phyloP scores from a whole-genome alignment of 495 filamentous ascomycete species.

The Hypoxylon lienhwacheense region DNA sequence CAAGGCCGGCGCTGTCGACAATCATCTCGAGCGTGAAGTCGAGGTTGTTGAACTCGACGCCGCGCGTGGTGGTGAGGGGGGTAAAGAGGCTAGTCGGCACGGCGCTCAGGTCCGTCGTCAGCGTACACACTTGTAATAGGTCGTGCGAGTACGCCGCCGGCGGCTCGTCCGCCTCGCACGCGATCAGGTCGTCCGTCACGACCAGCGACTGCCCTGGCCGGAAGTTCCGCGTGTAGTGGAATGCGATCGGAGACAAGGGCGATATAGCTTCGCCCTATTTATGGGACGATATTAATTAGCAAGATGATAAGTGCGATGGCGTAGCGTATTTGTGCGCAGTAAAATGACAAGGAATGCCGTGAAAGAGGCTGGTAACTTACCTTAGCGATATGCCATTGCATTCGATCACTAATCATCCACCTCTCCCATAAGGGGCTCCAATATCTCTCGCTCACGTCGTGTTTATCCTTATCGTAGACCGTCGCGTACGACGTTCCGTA shows the following conservation, averaged over 20 bases:
- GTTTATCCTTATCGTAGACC: slow-evolving; percentile 70
- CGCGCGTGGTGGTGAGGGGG: slow-evolving; percentile 67
- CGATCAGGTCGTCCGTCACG: slow-evolving; percentile 74
- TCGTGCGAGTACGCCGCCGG: slow-evolving; percentile 59
- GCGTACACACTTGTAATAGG: slow-evolving; percentile 69
- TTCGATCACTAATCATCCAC: slow-evolving; percentile 78
- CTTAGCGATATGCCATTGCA: slow-evolving; percentile 80
- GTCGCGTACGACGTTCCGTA: slow-evolving; percentile 80
- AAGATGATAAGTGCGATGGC: neutral
- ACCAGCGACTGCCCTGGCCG: slow-evolving; percentile 64
- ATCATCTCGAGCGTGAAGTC: slow-evolving; percentile 77
- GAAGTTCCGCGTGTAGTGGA: slow-evolving; percentile 81
- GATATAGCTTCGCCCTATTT: slow-evolving; percentile 66
- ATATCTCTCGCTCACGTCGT: slow-evolving; percentile 67
- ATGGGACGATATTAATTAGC: slow-evolving; percentile 11
- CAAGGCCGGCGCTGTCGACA: slow-evolving; percentile 68
- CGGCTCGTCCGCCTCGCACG: slow-evolving; percentile 64
- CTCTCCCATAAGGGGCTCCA: slow-evolving; percentile 77
- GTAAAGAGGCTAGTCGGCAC: slow-evolving; percentile 69
- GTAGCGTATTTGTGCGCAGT: no score
- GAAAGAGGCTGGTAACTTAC: slow-evolving; percentile 43
- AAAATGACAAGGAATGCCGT: slow-evolving; percentile 1
- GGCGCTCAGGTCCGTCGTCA: slow-evolving; percentile 71
- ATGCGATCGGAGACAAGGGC: slow-evolving; percentile 65
- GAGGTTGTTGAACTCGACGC: slow-evolving; percentile 72